Conservation (phyloP, 108 stramenopile species). For the Nitzschia palea region DNA sequence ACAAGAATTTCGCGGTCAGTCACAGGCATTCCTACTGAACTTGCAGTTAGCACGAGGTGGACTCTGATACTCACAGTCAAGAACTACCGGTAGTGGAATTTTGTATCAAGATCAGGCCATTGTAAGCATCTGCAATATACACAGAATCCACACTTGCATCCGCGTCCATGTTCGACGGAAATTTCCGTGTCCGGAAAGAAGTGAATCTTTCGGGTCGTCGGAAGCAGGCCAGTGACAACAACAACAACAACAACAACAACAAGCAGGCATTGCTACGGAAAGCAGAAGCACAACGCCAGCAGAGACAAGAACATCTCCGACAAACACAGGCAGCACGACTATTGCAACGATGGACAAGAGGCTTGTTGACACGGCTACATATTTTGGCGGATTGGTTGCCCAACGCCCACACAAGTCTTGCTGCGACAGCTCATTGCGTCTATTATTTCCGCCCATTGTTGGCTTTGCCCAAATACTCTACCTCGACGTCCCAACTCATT, state of each 20-base stretch:
- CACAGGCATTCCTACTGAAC: no score
- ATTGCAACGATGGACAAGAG: constrained; percentile 24
- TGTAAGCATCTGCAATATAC: no score
- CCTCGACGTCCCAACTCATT: constrained; percentile 4
- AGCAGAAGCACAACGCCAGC: constrained; percentile 22
- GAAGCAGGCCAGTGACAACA: constrained; percentile 6
- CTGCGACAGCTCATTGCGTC: constrained; percentile 18
- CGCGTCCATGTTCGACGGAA: constrained; percentile 32
- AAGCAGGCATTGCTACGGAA: constrained; percentile 22
- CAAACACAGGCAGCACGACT: constrained; percentile 11
- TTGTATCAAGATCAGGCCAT: no score
- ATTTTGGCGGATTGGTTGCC: constrained; percentile 7
- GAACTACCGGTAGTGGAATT: no score
- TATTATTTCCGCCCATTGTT: constrained; percentile 3
- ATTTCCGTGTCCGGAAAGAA: constrained; percentile 27
- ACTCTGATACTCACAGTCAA: no score
- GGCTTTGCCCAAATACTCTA: constrained; percentile 4
- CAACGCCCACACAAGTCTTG: neutral
- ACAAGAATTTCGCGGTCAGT: no score
- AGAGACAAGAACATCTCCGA: constrained; percentile 31
- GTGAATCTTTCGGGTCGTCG: constrained; percentile 24
- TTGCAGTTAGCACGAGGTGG: no score
- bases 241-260: constrained; percentile 1
- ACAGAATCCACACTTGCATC: no score
- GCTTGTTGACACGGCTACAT: constrained; percentile 22